Evolutionary conservation across 345 rosid genomes (phyloP).

Genomic region (Punica granatum): DNA sequence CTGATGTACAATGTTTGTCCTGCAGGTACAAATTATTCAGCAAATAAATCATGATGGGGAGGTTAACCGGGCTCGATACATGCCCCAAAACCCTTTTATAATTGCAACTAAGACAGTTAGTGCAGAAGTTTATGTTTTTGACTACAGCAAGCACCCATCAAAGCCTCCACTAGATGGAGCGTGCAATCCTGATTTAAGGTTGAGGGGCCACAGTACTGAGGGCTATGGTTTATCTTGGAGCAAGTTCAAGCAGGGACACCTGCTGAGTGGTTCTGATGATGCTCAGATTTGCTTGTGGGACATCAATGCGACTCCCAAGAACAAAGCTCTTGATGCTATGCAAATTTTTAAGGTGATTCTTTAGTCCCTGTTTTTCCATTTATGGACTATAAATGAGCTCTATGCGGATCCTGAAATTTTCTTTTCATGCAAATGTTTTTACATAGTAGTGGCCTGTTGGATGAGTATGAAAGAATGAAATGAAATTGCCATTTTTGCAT

Average conservation of each 20-base stretch:
- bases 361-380: background rate
- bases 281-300: constrained; percentile 99
- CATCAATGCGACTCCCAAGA: constrained; percentile 66
- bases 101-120: constrained; percentile 96
- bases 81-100: constrained; percentile 88
- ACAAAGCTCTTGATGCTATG: constrained; percentile 76
- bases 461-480: background rate
- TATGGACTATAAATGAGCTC: background rate
- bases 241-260: constrained; percentile 81
- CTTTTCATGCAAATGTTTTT: background rate
- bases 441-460: background rate
- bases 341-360: constrained; percentile 67
- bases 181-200: constrained; percentile 81
- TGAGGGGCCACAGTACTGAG: constrained; percentile 91
- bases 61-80: constrained; percentile 95
- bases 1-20: background rate
- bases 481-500: background rate
- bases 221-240: constrained; percentile 99
- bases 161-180: constrained; percentile 92
- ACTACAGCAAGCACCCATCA: constrained; percentile 87
- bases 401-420: background rate
- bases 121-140: constrained; percentile 92
- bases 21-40: constrained; percentile 89
- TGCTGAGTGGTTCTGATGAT: constrained; percentile 97
- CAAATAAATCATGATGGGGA: constrained; percentile 98